Conservation (phyloP, 225 moss, liverwort and hornwort species). For the Pleurozium schreberi region DNA sequence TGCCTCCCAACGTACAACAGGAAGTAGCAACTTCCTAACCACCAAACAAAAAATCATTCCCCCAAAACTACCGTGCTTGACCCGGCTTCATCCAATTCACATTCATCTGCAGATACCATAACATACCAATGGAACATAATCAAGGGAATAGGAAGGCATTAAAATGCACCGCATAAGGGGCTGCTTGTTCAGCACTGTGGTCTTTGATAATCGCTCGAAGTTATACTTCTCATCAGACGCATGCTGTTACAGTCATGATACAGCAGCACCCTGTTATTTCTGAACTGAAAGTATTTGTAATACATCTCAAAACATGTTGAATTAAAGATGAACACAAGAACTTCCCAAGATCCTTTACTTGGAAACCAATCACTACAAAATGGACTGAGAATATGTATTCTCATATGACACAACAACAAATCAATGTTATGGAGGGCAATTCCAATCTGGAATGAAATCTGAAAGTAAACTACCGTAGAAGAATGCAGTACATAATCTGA, state of each 20-base stretch:
- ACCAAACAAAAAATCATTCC: neutral
- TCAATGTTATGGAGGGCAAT: neutral
- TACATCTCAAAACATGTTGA: neutral
- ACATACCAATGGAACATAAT: neutral
- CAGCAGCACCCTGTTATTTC: neutral
- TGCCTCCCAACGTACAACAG: neutral
- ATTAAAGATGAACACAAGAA: neutral
- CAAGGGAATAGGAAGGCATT: neutral
- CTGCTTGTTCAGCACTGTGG: conserved; percentile 87
- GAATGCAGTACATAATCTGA: neutral
- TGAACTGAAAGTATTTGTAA: neutral
- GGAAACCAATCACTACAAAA: neutral
- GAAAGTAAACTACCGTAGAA: neutral
- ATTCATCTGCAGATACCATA: neutral
- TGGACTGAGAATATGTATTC: neutral
- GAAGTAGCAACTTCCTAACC: neutral
- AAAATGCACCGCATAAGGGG: conserved; percentile 66
- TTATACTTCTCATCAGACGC: conserved; percentile 98
- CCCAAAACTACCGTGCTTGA: neutral
- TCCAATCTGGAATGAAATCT: neutral
- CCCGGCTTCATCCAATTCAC: neutral
- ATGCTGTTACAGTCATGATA: conserved; percentile 42
- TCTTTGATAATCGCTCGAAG: conserved; percentile 83
- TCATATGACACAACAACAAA: neutral
- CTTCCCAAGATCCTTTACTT: neutral